phyloP scores from a whole-genome alignment of 495 filamentous ascomycete genomes.

The Lasiosphaeria ovina region DNA sequence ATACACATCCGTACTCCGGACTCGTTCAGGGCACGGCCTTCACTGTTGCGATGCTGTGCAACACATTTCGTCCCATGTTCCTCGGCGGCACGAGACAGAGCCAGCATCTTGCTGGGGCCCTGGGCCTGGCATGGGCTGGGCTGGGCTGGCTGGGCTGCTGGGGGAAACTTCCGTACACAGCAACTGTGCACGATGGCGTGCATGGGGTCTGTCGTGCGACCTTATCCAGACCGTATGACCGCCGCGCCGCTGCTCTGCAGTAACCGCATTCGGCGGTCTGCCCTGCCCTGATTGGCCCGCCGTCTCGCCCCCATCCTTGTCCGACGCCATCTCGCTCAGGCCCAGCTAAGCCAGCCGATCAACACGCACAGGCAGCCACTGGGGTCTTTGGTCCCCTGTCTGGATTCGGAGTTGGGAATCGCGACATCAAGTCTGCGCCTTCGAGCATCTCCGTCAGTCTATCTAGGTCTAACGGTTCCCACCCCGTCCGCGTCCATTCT shows the following conservation, averaged over 20 bases:
- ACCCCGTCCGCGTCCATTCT: constrained; percentile 12
- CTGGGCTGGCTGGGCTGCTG: no score
- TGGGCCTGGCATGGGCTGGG: background rate
- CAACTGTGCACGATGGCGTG: constrained; percentile 5
- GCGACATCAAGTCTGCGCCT: constrained; percentile 5
- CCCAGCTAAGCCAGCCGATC: no score
- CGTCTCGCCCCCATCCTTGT: background rate
- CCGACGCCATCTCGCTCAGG: no score
- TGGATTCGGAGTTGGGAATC: background rate
- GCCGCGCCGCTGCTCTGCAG: background rate
- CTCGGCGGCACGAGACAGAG: background rate
- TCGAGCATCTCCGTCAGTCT: constrained; percentile 24
- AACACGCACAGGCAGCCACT: no score
- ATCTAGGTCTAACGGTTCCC: constrained; percentile 28
- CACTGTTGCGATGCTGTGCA: background rate
- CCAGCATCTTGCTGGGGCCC: background rate
- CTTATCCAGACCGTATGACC: no score
- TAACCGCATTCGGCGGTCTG: constrained; percentile 1
- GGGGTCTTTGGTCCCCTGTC: no score
- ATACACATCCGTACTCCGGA: background rate
- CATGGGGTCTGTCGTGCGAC: constrained; percentile 7
- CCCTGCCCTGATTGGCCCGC: background rate
- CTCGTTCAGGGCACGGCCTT: background rate
- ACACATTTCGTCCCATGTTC: background rate
- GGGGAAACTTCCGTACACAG: background rate